Conservation (phyloP, 345 rosid species). For the Cochlearia excelsa region DNA sequence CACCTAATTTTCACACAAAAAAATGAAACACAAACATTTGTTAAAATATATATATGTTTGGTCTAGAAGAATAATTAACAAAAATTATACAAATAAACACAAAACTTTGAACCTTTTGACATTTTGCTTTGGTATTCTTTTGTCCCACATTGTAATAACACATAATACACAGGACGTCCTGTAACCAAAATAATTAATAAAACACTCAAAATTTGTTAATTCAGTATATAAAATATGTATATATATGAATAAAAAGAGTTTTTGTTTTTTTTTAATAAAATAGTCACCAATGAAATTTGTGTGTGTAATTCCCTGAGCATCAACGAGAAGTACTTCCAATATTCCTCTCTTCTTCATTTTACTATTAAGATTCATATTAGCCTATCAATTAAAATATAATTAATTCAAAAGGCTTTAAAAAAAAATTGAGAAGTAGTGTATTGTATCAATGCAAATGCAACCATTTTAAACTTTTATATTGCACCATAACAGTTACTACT, state of each 20-base stretch:
- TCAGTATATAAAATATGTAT: constrained; percentile 1
- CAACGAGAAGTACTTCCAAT: constrained; percentile 74
- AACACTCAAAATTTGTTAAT: constrained; percentile 4
- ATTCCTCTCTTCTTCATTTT: constrained; percentile 51
- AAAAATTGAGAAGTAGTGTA: too few relatives aligned
- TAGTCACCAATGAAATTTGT: constrained; percentile 60
- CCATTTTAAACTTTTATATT: too few relatives aligned
- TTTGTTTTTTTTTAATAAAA: not conserved
- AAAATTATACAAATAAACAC: not conserved
- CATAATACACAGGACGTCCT: constrained; percentile 66
- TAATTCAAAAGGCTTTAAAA: too few relatives aligned
- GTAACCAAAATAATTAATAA: constrained; percentile 7
- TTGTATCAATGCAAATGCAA: too few relatives aligned
- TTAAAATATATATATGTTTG: not conserved
- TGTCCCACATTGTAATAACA: constrained; percentile 61
- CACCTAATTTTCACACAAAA: constrained; percentile 39
- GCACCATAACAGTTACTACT: too few relatives aligned
- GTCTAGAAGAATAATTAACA: not conserved
- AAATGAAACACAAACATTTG: not conserved
- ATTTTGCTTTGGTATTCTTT: constrained; percentile 58
- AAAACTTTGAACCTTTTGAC: constrained; percentile 49
- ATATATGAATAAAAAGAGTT: not conserved
- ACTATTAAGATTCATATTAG: not conserved
- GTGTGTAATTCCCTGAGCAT: constrained; percentile 73
- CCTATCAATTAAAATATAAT: not conserved